A percentile compares a stretch with the other conserved stretches of the same genome.
Conservation (phyloP, 257 asterid species). For the Ligustrum vulgare region DNA sequence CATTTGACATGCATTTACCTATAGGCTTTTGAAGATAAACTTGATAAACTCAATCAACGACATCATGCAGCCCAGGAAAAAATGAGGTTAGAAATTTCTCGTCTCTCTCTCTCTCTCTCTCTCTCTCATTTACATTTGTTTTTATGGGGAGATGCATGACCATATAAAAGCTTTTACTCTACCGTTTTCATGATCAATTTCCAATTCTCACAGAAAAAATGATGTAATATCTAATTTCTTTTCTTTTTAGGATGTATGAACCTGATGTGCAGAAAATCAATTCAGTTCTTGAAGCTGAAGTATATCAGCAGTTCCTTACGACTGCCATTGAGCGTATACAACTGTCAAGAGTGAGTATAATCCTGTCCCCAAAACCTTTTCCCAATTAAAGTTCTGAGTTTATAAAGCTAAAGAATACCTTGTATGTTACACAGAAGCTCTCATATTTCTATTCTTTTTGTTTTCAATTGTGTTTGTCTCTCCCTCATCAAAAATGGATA, state of each 20-base stretch:
- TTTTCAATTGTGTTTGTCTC: not conserved
- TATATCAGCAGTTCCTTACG: constrained; percentile 47
- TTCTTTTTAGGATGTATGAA: constrained; percentile 36
- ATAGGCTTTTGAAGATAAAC: constrained; percentile 56
- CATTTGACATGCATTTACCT: not conserved
- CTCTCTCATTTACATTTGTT: not conserved
- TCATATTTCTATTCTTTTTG: not conserved
- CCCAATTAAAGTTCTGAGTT: not conserved
- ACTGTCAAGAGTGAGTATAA: constrained; percentile 35
- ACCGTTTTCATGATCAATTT: not conserved
- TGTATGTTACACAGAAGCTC: not conserved
- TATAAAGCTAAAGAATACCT: not conserved
- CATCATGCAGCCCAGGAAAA: constrained; percentile 47
- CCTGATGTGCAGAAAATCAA: constrained; percentile 47
- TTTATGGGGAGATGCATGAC: not conserved
- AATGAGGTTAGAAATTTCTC: constrained; percentile 42
- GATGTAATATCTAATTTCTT: not conserved
- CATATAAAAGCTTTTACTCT: not conserved
- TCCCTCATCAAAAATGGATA: not conserved
- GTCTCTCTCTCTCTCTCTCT: not conserved
- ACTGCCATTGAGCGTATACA: constrained; percentile 49
- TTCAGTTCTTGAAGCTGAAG: constrained; percentile 56
- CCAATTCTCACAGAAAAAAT: constrained; percentile 3
- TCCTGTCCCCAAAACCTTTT: not conserved
- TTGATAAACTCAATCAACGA: constrained; percentile 45